Percentiles rank a stretch among this genome's conserved stretches.
These are phyloP conservation scores for Cucurbita argyrosperma DNA, from an alignment of 306 rosid species.

Conservation along the genomic window DNA sequence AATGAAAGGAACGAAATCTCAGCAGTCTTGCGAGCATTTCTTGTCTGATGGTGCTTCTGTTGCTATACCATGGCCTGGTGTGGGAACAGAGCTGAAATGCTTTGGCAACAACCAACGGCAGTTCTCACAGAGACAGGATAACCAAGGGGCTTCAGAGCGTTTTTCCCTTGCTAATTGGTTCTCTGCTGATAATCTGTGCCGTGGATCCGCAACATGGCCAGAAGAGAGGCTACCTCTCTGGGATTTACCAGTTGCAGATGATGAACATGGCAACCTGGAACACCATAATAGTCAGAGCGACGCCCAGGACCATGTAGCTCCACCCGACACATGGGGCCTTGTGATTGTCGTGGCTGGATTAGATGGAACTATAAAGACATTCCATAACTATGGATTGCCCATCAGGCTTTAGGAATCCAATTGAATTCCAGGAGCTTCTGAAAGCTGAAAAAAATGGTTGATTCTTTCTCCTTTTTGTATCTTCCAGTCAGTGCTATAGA, in stretches of 20 bases:
- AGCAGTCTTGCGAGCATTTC: slow-evolving; percentile 59
- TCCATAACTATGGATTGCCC: slow-evolving; percentile 87
- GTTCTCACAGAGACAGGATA: neutral
- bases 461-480: neutral
- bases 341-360: slow-evolving; percentile 54
- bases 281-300: neutral
- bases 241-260: slow-evolving; percentile 21
- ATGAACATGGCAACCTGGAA: slow-evolving; percentile 12
- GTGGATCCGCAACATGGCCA: slow-evolving; percentile 68
- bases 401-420: slow-evolving; percentile 26
- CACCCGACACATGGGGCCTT: slow-evolving; percentile 63
- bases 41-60: slow-evolving; percentile 49
- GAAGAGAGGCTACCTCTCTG: slow-evolving; percentile 69
- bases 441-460: neutral
- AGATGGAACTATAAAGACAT: slow-evolving; percentile 67
- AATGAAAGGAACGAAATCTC: slow-evolving; percentile 29
- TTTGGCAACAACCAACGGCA: neutral
- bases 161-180: slow-evolving; percentile 56
- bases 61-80: slow-evolving; percentile 67
- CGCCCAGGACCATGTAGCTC: slow-evolving; percentile 1
- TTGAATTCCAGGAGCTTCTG: neutral
- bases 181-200: slow-evolving; percentile 37
- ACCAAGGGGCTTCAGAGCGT: slow-evolving; percentile 16
- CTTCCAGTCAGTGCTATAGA: neutral
- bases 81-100: slow-evolving; percentile 5